A percentile compares a stretch with the other conserved stretches of the same genome.
Conservation (phyloP, 2,329 filamentous ascomycete genomes). For the Aureobasidium leucospermi region DNA sequence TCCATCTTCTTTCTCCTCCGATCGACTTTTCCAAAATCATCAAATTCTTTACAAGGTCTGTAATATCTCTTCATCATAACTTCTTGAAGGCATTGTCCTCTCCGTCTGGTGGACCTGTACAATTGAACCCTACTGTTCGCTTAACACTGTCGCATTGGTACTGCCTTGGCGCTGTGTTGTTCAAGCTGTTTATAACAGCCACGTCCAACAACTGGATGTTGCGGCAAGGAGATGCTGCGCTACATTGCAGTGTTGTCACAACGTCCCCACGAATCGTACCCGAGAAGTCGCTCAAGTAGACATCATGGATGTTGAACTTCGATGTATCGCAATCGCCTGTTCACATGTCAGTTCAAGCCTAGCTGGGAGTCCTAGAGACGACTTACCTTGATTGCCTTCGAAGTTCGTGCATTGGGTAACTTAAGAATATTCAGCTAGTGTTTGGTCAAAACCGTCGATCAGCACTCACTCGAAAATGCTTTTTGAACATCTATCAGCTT, state of each 20-base stretch:
- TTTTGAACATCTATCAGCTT: conserved; percentile 17
- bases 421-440: not conserved
- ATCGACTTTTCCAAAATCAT: not conserved
- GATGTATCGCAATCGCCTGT: conserved; percentile 23
- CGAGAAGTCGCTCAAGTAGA: conserved; percentile 22
- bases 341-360: not conserved
- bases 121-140: conserved; percentile 19
- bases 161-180: conserved; percentile 17
- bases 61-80: not conserved
- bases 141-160: conserved; percentile 23
- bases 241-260: conserved; percentile 25
- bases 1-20: not conserved
- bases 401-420: conserved; percentile 26
- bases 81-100: conserved; percentile 4
- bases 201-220: conserved; percentile 21
- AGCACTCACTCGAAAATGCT: conserved; percentile 17
- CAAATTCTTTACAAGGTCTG: not conserved
- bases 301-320: conserved; percentile 32
- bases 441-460: too few species aligned
- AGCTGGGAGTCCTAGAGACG: too few species aligned
- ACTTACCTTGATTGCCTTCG: conserved; percentile 6
- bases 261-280: conserved; percentile 23
- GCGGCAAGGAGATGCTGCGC: conserved; percentile 21
- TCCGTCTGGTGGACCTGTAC: conserved; percentile 17
- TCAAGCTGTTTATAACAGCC: conserved; percentile 13